Base-by-base conservation (phyloP, 345 rosid species). In the Lepidium africanum region DNA sequence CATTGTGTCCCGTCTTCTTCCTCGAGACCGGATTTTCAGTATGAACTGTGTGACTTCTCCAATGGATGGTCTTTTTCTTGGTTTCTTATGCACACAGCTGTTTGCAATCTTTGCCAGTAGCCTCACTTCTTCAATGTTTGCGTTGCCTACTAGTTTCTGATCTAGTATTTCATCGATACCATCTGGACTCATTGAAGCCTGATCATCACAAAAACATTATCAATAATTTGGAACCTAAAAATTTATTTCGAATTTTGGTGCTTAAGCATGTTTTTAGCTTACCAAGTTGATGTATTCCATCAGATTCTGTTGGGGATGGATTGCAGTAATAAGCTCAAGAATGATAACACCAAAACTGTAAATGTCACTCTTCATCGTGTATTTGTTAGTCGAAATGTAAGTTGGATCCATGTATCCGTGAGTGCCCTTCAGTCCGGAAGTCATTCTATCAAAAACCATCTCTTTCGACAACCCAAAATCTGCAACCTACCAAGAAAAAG, bases 381-480 rank as follows among this genome's bases (percentile, higher is more conserved):
- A 87, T 78, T 85, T 81, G 83, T 82, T 87, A 10, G 96, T 86
- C 2, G 97, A 85, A 48, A 94, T 79, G 78, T 94, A 91, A 3
- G 70, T 80, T 3, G 96, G 96, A 71, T 91, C 99, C 54, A 94
- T 85, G 81, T 91, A 94, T 50, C 97, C 99, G 39, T 91, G 89
- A 53, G 97, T 94, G 21, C 96, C 99, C 81, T 91, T 91, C 69
- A 94, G 76, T 62, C 97, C 85, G 0, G 97, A 91, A 56, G 73
- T 84, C 52, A 80, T 81, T 59, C 87, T 89, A 40, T 94, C 91
- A 13, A 82, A 86, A 37, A 76, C 85, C 78, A 86, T 95, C 82
- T 91, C 96, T 73, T 85, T 94, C 6, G 99, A 94, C 56, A 94
- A 80, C 63, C 99, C 97, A 17, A 94, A 94, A 80, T 94, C 97